Evolutionary conservation across 1,139 yeast genomes (phyloP).

Genomic region (Candida freyschussii): DNA sequence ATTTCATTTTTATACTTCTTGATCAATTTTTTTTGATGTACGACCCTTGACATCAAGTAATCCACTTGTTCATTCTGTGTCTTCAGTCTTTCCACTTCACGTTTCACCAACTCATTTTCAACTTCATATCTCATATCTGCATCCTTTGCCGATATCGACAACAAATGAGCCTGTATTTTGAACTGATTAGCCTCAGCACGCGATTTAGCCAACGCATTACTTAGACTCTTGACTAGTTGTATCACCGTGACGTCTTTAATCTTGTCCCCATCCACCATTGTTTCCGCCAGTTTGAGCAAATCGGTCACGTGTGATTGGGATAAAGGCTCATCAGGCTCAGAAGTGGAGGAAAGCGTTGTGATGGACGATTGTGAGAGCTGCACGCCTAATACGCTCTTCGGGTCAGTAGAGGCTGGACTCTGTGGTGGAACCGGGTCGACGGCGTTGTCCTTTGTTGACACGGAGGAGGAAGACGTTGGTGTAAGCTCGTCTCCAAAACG

Average conservation of each 20-base stretch:
- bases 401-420: too few species aligned
- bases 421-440: too few species aligned
- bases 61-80: constrained; percentile 30
- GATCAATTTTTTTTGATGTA: constrained; percentile 36
- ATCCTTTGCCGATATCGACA: constrained; percentile 23
- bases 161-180: constrained; percentile 20
- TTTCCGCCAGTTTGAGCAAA: constrained; percentile 7
- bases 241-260: too few species aligned
- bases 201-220: constrained; percentile 14
- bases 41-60: constrained; percentile 33
- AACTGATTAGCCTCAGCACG: constrained; percentile 20
- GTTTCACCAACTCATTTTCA: constrained; percentile 39
- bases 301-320: constrained; percentile 3
- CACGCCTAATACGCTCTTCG: too few species aligned
- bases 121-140: constrained; percentile 38
- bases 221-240: constrained; percentile 10
- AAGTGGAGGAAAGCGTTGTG: too few species aligned
- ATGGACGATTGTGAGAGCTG: too few species aligned
- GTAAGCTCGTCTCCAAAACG: too few species aligned
- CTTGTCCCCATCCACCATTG: constrained; percentile 1
- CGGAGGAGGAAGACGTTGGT: too few species aligned
- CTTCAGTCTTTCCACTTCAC: constrained; percentile 45
- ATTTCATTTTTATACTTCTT: constrained; percentile 40
- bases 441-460: too few species aligned
- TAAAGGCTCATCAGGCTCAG: constrained; percentile 1